Conservation (phyloP, 202 grass and related monocot genomes). For the Elaeis oleifera region DNA sequence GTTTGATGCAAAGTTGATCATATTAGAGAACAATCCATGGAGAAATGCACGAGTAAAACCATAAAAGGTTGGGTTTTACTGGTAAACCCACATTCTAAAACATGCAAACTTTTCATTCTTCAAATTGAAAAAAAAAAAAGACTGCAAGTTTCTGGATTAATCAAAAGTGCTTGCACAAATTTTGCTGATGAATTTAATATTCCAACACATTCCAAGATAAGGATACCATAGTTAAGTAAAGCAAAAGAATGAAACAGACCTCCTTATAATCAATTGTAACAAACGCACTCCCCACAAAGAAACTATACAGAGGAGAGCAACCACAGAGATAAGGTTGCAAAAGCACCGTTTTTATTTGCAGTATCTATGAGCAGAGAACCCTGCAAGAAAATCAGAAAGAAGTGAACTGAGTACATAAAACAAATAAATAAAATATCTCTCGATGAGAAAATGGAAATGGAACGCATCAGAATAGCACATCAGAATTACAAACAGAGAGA, state of each 20-base stretch:
- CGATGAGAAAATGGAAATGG: neutral
- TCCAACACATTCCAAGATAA: conserved; percentile 6
- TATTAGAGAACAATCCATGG: too few species aligned
- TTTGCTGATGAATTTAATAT: neutral
- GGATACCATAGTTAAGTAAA: conserved; percentile 7
- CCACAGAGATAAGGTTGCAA: conserved; percentile 23
- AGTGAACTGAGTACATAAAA: neutral
- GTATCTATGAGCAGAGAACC: conserved; percentile 30
- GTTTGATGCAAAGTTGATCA: too few species aligned
- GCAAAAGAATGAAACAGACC: conserved; percentile 23
- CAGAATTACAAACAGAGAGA: too few species aligned
- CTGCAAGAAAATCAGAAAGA: conserved; percentile 29
- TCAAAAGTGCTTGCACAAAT: neutral
- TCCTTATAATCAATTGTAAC: conserved; percentile 41
- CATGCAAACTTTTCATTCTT: too few species aligned
- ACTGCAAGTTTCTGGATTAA: too few species aligned
- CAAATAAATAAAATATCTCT: neutral
- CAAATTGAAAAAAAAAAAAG: too few species aligned
- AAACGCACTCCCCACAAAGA: conserved; percentile 37
- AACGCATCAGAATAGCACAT: neutral
- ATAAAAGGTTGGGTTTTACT: too few species aligned
- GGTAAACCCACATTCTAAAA: too few species aligned
- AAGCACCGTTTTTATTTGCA: conserved; percentile 35
- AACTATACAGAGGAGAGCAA: conserved; percentile 36
- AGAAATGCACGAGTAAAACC: too few species aligned